These are phyloP conservation scores for Piromyces sp. DNA, from an alignment of 192 early-diverging fungal genomes.

Conservation along the genomic window DNA sequence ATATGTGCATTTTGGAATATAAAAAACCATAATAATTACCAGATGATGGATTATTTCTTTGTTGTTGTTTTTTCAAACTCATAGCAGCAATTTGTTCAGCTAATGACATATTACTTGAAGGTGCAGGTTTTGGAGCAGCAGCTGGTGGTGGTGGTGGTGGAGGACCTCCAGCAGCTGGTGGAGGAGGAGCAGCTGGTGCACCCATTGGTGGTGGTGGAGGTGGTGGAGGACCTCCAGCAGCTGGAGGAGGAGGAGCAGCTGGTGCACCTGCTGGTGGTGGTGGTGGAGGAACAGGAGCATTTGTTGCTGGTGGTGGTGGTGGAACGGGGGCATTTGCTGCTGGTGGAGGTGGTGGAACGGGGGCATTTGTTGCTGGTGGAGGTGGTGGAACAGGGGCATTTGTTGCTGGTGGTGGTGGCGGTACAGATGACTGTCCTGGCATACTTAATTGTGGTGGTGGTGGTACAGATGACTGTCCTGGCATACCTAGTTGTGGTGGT, in stretches of 20 bases:
- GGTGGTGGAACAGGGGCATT: no score
- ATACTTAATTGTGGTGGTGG: neutral
- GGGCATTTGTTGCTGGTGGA: no score
- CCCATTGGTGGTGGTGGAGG: neutral
- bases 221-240: neutral
- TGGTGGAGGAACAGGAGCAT: neutral
- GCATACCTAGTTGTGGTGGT: neutral
- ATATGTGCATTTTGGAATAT: no score
- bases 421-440: neutral
- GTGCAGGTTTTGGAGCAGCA: neutral
- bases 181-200: neutral
- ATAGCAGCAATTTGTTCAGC: neutral
- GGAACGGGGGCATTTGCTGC: neutral
- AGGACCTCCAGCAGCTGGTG: neutral
- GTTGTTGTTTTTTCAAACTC: neutral
- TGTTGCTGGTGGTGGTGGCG: neutral
- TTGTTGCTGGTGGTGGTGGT: neutral
- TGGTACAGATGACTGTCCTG: neutral
- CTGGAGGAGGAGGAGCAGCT: neutral
- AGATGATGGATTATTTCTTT: neutral
- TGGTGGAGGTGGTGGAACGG: neutral
- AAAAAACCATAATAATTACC: no score
- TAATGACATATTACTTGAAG: neutral
- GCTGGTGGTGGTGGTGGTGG: neutral
- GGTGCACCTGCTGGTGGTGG: neutral